phyloP scores from a whole-genome alignment of 139 green algal genomes.

The Chlorella sorokiniana region DNA sequence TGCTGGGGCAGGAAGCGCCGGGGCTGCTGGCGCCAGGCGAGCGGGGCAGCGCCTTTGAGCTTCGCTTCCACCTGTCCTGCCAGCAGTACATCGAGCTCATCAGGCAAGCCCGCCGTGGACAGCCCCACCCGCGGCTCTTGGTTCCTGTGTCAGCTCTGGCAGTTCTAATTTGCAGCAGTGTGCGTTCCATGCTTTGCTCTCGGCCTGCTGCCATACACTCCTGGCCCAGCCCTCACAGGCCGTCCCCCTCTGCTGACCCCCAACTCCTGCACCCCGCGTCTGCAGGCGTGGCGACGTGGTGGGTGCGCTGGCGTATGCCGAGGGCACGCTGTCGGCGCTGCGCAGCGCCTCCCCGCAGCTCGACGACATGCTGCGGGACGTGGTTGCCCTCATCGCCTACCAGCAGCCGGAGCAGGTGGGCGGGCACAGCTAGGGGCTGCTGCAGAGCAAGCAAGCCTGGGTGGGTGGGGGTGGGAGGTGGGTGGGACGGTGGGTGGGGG shows the following conservation, averaged over 20 bases:
- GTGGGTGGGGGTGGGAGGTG: background rate
- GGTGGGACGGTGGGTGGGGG: background rate
- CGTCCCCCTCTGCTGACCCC: background rate
- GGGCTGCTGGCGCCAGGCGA: background rate
- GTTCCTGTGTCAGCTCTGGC: no score
- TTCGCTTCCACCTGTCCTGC: slow-evolving; percentile 70
- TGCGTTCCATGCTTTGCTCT: no score
- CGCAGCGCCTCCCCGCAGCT: slow-evolving; percentile 33
- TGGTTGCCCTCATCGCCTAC: slow-evolving; percentile 83
- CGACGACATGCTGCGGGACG: slow-evolving; percentile 57
- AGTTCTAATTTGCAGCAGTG: no score
- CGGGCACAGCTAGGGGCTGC: no score
- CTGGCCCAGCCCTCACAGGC: no score
- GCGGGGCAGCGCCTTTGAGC: slow-evolving; percentile 34
- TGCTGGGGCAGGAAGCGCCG: slow-evolving; percentile 33
- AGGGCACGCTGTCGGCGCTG: slow-evolving; percentile 52
- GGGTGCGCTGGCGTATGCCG: slow-evolving; percentile 62
- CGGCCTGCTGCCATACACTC: no score
- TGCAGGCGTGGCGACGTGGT: slow-evolving; percentile 37
- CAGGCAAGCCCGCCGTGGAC: slow-evolving; percentile 53
- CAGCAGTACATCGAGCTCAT: slow-evolving; percentile 84
- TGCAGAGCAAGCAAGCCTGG: background rate
- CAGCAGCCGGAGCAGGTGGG: slow-evolving; percentile 51
- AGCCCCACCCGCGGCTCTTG: no score
- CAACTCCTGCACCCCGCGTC: background rate